Evolutionary conservation across 768 basidiomycete genomes (phyloP).

Genomic region (Gyrodon lividus): DNA sequence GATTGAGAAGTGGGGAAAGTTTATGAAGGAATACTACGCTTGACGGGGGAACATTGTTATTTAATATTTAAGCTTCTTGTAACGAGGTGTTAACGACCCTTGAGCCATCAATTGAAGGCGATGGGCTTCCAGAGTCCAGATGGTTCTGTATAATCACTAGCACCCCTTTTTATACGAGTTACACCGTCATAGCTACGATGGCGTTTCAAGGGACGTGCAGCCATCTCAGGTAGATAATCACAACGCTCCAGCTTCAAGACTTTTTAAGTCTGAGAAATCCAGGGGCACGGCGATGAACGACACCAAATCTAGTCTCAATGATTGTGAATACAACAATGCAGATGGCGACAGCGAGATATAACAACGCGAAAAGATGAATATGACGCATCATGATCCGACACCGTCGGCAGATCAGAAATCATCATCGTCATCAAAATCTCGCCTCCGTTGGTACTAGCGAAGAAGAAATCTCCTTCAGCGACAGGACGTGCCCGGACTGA

Average conservation of each 20-base stretch:
- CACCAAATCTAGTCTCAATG: neutral
- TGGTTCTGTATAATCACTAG: too few species aligned
- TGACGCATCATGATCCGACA: neutral
- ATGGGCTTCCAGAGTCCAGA: too few species aligned
- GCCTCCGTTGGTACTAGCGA: constrained; percentile 60
- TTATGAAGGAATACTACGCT: constrained; percentile 41
- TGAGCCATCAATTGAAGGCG: too few species aligned
- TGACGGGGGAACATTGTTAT: too few species aligned
- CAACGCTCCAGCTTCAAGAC: too few species aligned
- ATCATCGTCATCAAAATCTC: constrained; percentile 65
- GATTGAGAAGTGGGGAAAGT: constrained; percentile 75
- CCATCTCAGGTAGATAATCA: too few species aligned
- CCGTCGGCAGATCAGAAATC: constrained; percentile 38
- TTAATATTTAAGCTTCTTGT: too few species aligned
- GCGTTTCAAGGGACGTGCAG: too few species aligned
- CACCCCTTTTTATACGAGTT: too few species aligned
- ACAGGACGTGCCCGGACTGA: neutral
- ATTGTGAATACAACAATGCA: constrained; percentile 2
- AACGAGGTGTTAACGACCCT: too few species aligned
- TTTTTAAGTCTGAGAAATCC: neutral
- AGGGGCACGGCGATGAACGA: neutral
- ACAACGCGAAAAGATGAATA: neutral
- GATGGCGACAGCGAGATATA: neutral
- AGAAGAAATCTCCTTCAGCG: constrained; percentile 6
- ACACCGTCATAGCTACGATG: too few species aligned